phyloP scores from a whole-genome alignment of 169 alveolate species.

The Plasmodium knowlesi region DNA sequence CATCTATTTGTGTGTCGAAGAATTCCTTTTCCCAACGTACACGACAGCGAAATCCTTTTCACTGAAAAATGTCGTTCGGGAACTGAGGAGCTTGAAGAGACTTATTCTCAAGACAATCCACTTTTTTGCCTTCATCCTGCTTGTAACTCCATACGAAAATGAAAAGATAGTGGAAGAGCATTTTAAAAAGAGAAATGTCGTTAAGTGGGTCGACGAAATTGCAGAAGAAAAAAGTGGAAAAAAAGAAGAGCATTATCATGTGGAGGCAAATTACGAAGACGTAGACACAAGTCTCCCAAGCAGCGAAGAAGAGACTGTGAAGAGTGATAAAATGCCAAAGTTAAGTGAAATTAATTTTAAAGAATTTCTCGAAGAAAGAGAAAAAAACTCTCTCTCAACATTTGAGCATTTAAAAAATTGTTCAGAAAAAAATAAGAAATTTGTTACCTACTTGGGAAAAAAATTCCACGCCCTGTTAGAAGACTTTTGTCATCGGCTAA shows the following conservation, averaged over 20 bases:
- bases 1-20: slow-evolving; percentile 53
- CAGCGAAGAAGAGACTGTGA: neutral
- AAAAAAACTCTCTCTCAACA: slow-evolving; percentile 15
- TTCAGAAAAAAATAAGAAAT: slow-evolving; percentile 22
- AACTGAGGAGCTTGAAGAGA: slow-evolving; percentile 33
- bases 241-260: neutral
- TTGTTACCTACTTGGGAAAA: slow-evolving; percentile 23
- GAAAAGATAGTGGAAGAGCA: slow-evolving; percentile 33
- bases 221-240: neutral
- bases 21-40: slow-evolving; percentile 39
- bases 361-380: slow-evolving; percentile 17
- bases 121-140: neutral
- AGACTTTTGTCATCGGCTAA: slow-evolving; percentile 13
- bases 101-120: slow-evolving; percentile 16
- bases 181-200: slow-evolving; percentile 20
- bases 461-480: slow-evolving; percentile 31
- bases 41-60: slow-evolving; percentile 9
- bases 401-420: slow-evolving; percentile 16
- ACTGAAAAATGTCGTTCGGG: slow-evolving; percentile 16
- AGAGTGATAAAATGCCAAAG: neutral
- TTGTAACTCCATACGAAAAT: slow-evolving; percentile 35
- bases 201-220: neutral
- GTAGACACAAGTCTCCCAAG: neutral
- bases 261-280: slow-evolving; percentile 19
- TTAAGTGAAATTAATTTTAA: neutral